Evolutionary conservation across 2,329 filamentous ascomycete genomes (phyloP).

Genomic region (Mycosphaerella arachidis): DNA sequence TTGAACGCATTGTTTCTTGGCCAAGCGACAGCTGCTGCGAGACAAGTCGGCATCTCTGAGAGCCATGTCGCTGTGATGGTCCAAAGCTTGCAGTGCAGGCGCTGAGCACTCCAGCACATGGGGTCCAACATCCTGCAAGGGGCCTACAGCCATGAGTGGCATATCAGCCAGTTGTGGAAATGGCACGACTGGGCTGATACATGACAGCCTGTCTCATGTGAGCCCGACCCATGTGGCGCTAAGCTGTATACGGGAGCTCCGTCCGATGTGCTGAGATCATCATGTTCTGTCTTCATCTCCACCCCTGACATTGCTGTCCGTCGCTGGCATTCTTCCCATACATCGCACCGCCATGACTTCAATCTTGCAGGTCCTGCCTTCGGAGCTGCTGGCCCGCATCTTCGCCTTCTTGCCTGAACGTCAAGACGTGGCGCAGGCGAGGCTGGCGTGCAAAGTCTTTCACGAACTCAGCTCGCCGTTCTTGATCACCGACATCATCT

Average conservation of each 20-base stretch:
- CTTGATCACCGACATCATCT: slow-evolving; percentile 12
- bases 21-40: slow-evolving; percentile 63
- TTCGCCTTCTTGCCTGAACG: neutral
- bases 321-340: neutral
- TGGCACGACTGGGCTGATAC: slow-evolving; percentile 37
- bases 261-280: no score
- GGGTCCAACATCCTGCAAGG: slow-evolving; percentile 60
- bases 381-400: slow-evolving; percentile 1
- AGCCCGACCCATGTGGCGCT: slow-evolving; percentile 67
- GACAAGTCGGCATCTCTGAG: slow-evolving; percentile 62
- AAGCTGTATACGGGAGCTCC: slow-evolving; percentile 77
- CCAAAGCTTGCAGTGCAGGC: neutral
- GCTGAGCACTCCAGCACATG: slow-evolving; percentile 49
- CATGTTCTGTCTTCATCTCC: no score
- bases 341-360: neutral
- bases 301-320: neutral
- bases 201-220: no score
- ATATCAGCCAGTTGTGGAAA: slow-evolving; percentile 50
- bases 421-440: neutral
- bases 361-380: neutral
- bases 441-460: neutral
- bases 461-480: slow-evolving; percentile 16
- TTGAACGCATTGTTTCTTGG: slow-evolving; percentile 67
- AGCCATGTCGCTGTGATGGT: slow-evolving; percentile 74
- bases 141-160: neutral